Percentiles rank a stretch among this genome's conserved stretches.
phyloP scores from a whole-genome alignment of 78 protist species.

The Dictyostelium intermedium region DNA sequence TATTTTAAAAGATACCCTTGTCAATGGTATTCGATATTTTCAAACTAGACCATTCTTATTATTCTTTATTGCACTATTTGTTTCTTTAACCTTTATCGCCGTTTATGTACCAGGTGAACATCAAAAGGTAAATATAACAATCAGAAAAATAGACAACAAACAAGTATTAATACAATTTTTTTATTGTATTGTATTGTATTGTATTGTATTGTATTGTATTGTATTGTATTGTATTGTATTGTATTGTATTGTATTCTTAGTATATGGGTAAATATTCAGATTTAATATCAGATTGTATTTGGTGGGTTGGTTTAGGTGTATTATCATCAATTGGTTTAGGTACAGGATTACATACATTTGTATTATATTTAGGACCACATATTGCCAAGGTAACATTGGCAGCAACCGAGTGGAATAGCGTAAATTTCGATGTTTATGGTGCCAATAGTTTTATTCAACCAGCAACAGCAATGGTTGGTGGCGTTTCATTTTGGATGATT shows the following conservation, averaged over 20 bases:
- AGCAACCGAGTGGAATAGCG: slow-evolving; percentile 78
- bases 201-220: too few relatives aligned
- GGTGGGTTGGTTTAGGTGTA: slow-evolving; percentile 82
- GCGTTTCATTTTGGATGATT: slow-evolving; percentile 39
- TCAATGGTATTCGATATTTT: slow-evolving; percentile 7
- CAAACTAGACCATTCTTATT: slow-evolving; percentile 39
- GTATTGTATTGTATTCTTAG: not conserved
- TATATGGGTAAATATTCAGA: slow-evolving; percentile 52
- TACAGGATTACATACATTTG: slow-evolving; percentile 87
- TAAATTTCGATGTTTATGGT: slow-evolving; percentile 59
- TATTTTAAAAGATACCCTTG: slow-evolving; percentile 16
- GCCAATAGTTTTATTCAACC: slow-evolving; percentile 65
- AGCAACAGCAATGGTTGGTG: not conserved
- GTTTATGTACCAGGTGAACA: slow-evolving; percentile 65
- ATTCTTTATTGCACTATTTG: slow-evolving; percentile 14
- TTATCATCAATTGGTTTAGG: slow-evolving; percentile 70
- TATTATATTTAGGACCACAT: slow-evolving; percentile 84
- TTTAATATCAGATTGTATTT: slow-evolving; percentile 31
- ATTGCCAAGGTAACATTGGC: slow-evolving; percentile 86
- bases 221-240: too few relatives aligned
- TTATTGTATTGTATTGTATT: not conserved
- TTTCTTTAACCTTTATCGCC: not conserved
- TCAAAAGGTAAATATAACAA: slow-evolving; percentile 20
- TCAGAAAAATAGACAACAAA: too few relatives aligned
- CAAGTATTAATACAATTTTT: not conserved